Conservation (phyloP, 169 alveolate species). For the Plasmodium inui region DNA sequence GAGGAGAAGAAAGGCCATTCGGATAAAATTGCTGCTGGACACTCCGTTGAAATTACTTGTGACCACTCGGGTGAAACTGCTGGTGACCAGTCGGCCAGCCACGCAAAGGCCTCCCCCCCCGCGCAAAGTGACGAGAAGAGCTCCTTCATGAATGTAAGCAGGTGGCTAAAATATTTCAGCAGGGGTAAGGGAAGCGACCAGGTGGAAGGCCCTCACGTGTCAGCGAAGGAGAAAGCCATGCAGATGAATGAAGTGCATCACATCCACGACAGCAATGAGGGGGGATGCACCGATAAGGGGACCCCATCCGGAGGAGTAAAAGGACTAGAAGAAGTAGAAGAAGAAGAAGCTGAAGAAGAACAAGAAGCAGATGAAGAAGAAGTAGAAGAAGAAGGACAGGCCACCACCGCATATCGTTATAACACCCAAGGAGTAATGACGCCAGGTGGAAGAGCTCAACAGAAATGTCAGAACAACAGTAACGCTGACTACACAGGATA, state of each 20-base stretch:
- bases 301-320: not conserved
- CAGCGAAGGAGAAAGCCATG: not conserved
- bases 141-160: slow-evolving; percentile 4
- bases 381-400: not conserved
- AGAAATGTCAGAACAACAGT: not conserved
- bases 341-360: no score
- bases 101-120: not conserved
- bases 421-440: not conserved
- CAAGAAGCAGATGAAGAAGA: not conserved
- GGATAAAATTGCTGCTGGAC: not conserved
- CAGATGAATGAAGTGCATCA: not conserved
- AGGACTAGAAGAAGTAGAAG: no score
- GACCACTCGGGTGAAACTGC: not conserved
- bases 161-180: slow-evolving; percentile 8
- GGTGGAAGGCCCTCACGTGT: not conserved
- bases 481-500: not conserved
- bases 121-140: not conserved
- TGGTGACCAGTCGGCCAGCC: not conserved
- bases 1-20: not conserved
- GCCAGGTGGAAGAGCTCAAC: not conserved
- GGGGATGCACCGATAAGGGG: not conserved
- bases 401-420: not conserved
- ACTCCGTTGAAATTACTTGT: not conserved
- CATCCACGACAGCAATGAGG: not conserved
- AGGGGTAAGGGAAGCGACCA: not conserved